phyloP scores from a whole-genome alignment of 805 yeast species.

The Yarrowia sp. region DNA sequence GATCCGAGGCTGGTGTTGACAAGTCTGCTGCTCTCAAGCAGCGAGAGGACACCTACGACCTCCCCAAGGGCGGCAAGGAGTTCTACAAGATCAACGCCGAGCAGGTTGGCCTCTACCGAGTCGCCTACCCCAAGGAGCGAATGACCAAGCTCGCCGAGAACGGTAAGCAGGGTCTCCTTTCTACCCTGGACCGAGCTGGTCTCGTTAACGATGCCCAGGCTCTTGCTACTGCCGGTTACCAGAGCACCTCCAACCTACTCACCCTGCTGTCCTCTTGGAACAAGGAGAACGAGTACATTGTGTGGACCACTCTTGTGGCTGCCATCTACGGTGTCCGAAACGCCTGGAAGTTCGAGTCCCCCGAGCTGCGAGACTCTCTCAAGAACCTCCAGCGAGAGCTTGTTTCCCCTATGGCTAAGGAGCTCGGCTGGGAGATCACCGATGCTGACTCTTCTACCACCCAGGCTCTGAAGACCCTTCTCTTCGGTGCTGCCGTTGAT shows the following conservation, averaged over 20 bases:
- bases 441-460: slow-evolving; percentile 61
- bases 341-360: slow-evolving; percentile 60
- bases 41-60: slow-evolving; percentile 56
- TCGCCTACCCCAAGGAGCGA: slow-evolving; percentile 60
- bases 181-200: slow-evolving; percentile 70
- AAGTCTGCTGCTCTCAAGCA: slow-evolving; percentile 62
- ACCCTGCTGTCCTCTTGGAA: slow-evolving; percentile 61
- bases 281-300: slow-evolving; percentile 57
- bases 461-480: slow-evolving; percentile 69
- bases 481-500: slow-evolving; percentile 53
- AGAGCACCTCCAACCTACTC: slow-evolving; percentile 58
- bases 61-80: slow-evolving; percentile 51
- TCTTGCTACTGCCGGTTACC: slow-evolving; percentile 60
- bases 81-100: slow-evolving; percentile 69
- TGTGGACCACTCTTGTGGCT: slow-evolving; percentile 59
- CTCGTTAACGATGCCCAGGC: slow-evolving; percentile 66
- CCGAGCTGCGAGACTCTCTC: slow-evolving; percentile 53
- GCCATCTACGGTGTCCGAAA: slow-evolving; percentile 54
- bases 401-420: slow-evolving; percentile 59
- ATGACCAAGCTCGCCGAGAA: slow-evolving; percentile 61
- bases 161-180: slow-evolving; percentile 59
- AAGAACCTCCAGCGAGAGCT: slow-evolving; percentile 59
- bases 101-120: slow-evolving; percentile 67
- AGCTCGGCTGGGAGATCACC: slow-evolving; percentile 70
- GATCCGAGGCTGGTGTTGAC: slow-evolving; percentile 64